Evolutionary conservation across 768 basidiomycete genomes (phyloP).

Genomic region (Naganishia friedmannii): DNA sequence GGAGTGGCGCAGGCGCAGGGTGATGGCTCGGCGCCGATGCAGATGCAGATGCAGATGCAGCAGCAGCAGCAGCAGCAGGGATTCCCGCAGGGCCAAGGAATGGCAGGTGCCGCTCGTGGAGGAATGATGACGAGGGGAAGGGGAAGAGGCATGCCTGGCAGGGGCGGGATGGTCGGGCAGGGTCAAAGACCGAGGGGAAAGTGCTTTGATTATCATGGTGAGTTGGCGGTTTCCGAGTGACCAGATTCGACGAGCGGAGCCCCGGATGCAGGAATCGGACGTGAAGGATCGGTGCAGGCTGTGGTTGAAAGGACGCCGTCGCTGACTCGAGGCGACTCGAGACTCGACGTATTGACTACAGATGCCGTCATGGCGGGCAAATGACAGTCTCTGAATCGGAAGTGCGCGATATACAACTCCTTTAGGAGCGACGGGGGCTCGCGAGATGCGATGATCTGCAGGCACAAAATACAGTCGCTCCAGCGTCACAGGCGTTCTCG

Average conservation of each 20-base stretch:
- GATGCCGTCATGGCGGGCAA: no score
- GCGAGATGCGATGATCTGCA: no score
- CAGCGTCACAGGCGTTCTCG: no score
- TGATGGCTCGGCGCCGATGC: background rate
- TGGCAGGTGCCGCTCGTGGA: background rate
- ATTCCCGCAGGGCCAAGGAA: background rate
- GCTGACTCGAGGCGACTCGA: no score
- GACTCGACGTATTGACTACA: no score
- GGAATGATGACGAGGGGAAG: background rate
- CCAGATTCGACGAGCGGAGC: background rate
- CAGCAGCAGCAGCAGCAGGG: background rate
- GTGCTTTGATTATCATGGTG: slow-evolving; percentile 91
- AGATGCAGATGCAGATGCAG: background rate
- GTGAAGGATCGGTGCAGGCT: no score
- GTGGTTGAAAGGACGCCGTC: no score
- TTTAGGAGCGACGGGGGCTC: no score
- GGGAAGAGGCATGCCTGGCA: background rate
- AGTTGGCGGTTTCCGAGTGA: slow-evolving; percentile 50
- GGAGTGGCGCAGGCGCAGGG: background rate
- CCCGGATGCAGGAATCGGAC: background rate
- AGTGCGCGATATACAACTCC: no score
- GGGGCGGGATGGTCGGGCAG: slow-evolving; percentile 14
- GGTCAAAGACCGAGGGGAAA: slow-evolving; percentile 57
- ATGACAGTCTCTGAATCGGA: no score
- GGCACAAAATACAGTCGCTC: no score